Conservation (phyloP, 2,329 filamentous ascomycete species). For the Septoria petroselini region DNA sequence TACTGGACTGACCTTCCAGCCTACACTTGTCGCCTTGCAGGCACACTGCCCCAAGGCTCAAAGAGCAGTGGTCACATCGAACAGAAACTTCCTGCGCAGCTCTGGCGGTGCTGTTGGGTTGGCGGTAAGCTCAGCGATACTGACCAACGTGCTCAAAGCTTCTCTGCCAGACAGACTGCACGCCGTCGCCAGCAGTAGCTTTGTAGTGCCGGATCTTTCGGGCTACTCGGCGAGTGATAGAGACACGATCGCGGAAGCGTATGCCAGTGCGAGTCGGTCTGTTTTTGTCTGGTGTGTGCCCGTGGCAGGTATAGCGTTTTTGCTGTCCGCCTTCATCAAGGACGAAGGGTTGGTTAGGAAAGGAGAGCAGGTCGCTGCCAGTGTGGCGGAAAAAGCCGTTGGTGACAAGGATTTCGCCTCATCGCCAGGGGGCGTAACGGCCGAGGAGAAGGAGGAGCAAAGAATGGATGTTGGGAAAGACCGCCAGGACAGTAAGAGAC, state of each 20-base stretch:
- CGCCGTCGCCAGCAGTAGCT: constrained; percentile 43
- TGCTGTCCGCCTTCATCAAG: constrained; percentile 52
- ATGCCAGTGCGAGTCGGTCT: constrained; percentile 46
- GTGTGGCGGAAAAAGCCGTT: neutral
- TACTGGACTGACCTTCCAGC: constrained; percentile 54
- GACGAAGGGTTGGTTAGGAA: constrained; percentile 30
- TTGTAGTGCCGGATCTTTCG: constrained; percentile 38
- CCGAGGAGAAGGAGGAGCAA: no score
- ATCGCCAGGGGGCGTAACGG: no score
- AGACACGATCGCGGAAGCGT: constrained; percentile 38
- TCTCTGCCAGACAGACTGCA: constrained; percentile 42
- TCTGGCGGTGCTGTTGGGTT: constrained; percentile 59
- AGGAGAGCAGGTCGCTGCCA: constrained; percentile 25
- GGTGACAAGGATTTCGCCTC: no score
- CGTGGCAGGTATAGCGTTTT: constrained; percentile 51
- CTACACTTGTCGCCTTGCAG: constrained; percentile 52
- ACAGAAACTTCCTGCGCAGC: constrained; percentile 61
- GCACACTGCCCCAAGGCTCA: constrained; percentile 54
- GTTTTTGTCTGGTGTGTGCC: constrained; percentile 59
- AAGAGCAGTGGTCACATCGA: constrained; percentile 60
- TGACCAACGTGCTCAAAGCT: constrained; percentile 36
- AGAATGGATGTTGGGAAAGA: no score
- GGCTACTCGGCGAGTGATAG: constrained; percentile 38
- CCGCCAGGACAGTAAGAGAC: no score
- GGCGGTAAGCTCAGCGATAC: constrained; percentile 55